A percentile compares a stretch with the other conserved stretches of the same genome.
These are phyloP conservation scores for Kuraishia piskuri DNA, from an alignment of 805 yeast species.

Conservation along the genomic window DNA sequence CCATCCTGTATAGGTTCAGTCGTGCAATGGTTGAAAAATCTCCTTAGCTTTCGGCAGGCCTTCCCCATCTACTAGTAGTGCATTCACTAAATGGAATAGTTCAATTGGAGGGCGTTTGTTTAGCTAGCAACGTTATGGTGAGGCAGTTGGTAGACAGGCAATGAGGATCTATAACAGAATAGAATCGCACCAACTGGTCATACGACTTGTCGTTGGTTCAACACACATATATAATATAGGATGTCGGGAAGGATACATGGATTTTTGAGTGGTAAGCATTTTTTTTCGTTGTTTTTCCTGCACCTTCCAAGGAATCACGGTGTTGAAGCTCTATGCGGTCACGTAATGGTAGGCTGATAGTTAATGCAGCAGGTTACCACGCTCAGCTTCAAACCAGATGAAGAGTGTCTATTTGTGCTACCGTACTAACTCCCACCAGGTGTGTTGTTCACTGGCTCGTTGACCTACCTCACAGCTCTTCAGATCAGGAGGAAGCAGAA, in stretches of 20 bases:
- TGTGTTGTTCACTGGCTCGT: conserved; percentile 51
- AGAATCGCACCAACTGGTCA: neutral
- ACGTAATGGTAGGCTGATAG: neutral
- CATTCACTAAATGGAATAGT: neutral
- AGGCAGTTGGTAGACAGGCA: neutral
- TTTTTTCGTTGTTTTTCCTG: neutral
- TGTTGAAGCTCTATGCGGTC: neutral
- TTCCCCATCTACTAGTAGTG: neutral
- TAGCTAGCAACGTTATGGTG: neutral
- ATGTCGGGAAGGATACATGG: conserved; percentile 45
- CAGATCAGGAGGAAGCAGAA: conserved; percentile 41
- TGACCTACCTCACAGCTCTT: conserved; percentile 52
- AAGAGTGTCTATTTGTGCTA: neutral
- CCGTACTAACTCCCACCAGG: conserved; percentile 19
- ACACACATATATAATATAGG: neutral
- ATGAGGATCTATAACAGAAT: neutral
- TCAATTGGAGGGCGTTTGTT: neutral
- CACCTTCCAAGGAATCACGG: neutral
- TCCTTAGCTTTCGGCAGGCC: neutral
- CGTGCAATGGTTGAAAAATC: neutral
- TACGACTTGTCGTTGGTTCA: neutral
- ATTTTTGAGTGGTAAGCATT: conserved; percentile 38
- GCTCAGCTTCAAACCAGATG: too few relatives aligned
- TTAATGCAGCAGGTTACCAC: neutral
- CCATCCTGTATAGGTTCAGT: neutral